Evolutionary conservation across 2,329 filamentous ascomycete genomes (phyloP).

Genomic region (Aspergillus felis): DNA sequence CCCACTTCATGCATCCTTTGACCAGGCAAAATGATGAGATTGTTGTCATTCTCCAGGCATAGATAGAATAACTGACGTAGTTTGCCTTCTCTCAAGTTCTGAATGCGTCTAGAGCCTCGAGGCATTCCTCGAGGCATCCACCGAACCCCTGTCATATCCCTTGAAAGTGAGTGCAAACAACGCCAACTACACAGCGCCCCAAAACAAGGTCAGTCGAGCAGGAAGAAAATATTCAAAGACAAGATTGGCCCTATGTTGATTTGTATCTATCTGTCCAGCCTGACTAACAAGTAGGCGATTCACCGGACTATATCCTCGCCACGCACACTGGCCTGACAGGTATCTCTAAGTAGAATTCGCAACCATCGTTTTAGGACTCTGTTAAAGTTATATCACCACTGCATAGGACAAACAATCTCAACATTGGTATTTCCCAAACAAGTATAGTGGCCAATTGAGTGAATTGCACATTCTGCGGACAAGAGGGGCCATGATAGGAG

Average conservation of each 20-base stretch:
- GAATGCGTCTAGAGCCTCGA: neutral
- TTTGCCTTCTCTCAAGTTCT: neutral
- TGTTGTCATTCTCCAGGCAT: neutral
- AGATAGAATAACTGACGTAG: neutral
- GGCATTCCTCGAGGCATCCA: neutral
- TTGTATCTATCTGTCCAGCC: neutral
- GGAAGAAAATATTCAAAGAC: neutral
- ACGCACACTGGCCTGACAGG: too few relatives aligned
- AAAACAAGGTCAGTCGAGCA: neutral
- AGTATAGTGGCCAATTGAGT: neutral
- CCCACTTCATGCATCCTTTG: neutral
- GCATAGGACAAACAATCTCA: neutral
- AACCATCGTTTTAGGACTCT: neutral
- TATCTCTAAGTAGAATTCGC: neutral
- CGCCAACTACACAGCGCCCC: neutral
- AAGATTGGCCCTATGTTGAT: too few relatives aligned
- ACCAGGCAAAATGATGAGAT: neutral
- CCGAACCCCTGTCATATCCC: neutral
- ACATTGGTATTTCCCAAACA: neutral
- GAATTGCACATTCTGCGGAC: too few relatives aligned
- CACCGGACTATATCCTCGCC: too few relatives aligned
- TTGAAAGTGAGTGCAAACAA: neutral
- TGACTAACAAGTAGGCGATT: too few relatives aligned
- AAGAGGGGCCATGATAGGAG: too few relatives aligned
- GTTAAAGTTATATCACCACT: neutral